These are phyloP conservation scores for Trichoderma atroviride DNA, from an alignment of 2,329 filamentous ascomycete species.

Conservation along the genomic window DNA sequence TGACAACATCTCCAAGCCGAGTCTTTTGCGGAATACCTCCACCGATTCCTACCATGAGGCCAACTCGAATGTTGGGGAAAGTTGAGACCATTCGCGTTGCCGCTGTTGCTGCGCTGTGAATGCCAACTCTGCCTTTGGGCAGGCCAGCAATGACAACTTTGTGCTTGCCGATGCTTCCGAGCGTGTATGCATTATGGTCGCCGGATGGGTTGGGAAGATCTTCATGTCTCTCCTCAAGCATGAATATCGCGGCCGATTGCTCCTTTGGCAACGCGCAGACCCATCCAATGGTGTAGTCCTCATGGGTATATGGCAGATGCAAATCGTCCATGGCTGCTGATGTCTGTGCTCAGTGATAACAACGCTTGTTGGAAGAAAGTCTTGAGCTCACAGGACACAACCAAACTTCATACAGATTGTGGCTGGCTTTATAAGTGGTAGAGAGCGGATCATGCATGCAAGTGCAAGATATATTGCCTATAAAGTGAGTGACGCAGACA, in stretches of 20 bases:
- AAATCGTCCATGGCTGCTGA: background rate
- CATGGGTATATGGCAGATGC: background rate
- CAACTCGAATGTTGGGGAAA: background rate
- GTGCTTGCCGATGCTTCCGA: background rate
- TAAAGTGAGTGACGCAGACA: background rate
- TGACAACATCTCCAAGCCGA: conserved; percentile 9
- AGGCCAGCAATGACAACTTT: conserved; percentile 3
- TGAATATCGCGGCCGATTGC: background rate
- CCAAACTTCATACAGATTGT: background rate
- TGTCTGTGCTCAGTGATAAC: background rate
- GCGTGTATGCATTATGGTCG: background rate
- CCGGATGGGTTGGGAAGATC: background rate
- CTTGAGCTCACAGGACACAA: background rate
- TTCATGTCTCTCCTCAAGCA: background rate
- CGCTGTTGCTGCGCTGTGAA: background rate
- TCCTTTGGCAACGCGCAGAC: background rate
- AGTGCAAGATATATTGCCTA: background rate
- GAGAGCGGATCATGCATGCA: background rate
- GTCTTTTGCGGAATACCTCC: background rate
- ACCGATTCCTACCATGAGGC: conserved; percentile 10
- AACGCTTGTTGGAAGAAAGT: background rate
- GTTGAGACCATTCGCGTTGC: background rate
- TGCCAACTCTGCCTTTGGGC: background rate
- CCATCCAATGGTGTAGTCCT: background rate
- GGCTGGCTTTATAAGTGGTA: background rate